Evolutionary conservation across 2,329 filamentous ascomycete species (phyloP).

Genomic region (Lachnellula willkommii): DNA sequence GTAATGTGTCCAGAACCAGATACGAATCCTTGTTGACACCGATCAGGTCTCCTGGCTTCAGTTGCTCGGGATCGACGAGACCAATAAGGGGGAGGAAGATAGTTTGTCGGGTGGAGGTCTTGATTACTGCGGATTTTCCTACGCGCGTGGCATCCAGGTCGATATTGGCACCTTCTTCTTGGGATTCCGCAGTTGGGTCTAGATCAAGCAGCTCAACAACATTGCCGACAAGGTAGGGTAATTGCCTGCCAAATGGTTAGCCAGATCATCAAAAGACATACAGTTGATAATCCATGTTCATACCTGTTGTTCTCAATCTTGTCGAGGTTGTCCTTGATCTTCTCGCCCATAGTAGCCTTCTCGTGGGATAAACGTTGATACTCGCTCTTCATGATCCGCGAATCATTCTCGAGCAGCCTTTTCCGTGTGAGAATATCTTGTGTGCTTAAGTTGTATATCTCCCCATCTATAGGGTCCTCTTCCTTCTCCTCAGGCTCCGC

Average conservation of each 20-base stretch:
- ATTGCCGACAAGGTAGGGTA: conserved; percentile 96
- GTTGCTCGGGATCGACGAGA: conserved; percentile 87
- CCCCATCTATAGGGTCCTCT: conserved; percentile 82
- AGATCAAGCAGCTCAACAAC: conserved; percentile 96
- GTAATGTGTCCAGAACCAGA: conserved; percentile 90
- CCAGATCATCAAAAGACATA: neutral
- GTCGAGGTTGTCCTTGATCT: conserved; percentile 98
- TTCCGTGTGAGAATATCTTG: conserved; percentile 88
- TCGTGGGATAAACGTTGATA: conserved; percentile 90
- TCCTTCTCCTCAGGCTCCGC: conserved; percentile 62
- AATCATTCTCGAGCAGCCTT: conserved; percentile 92
- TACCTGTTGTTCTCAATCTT: conserved; percentile 99
- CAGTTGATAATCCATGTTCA: conserved; percentile 23
- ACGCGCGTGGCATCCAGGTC: conserved; percentile 94
- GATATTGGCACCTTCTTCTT: conserved; percentile 97
- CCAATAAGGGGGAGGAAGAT: conserved; percentile 98
- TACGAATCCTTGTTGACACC: conserved; percentile 99
- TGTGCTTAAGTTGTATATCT: conserved; percentile 89
- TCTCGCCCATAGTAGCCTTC: conserved; percentile 92
- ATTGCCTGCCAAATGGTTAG: conserved; percentile 58
- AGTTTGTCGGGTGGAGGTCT: conserved; percentile 96
- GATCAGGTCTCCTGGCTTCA: conserved; percentile 94
- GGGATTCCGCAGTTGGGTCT: conserved; percentile 91
- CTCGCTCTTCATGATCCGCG: conserved; percentile 98
- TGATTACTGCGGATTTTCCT: conserved; percentile 98